These are phyloP conservation scores for Sporothrix humicola DNA, from an alignment of 2,329 filamentous ascomycete species.

Conservation along the genomic window DNA sequence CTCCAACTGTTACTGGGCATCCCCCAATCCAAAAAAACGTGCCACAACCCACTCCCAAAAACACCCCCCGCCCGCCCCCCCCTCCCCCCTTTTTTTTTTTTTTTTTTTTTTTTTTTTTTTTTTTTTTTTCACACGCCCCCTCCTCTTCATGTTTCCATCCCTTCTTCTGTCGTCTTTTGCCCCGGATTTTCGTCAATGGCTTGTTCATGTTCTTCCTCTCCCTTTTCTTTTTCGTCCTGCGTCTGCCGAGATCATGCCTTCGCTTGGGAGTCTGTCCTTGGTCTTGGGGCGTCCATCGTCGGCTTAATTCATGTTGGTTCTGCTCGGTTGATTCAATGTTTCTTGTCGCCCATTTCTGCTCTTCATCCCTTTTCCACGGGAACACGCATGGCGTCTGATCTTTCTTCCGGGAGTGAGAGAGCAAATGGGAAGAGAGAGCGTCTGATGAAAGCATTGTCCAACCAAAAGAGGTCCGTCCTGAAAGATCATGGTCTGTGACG, in stretches of 20 bases:
- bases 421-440: too few species aligned
- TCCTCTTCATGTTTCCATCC: conserved; percentile 16
- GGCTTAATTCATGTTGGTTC: neutral
- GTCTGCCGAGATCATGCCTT: conserved; percentile 16
- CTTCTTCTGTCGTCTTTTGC: conserved; percentile 15
- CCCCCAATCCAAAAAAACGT: too few species aligned
- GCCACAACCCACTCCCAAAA: too few species aligned
- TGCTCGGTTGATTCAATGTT: neutral
- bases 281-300: neutral
- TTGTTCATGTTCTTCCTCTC: neutral
- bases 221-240: conserved; percentile 14
- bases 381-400: conserved; percentile 4
- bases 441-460: too few species aligned
- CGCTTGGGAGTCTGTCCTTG: neutral
- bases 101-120: too few species aligned
- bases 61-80: too few species aligned
- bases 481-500: neutral
- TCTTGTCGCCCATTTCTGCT: neutral
- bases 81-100: too few species aligned
- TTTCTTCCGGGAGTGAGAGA: neutral
- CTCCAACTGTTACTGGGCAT: too few species aligned
- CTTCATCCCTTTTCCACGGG: neutral
- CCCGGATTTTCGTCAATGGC: conserved; percentile 31
- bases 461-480: neutral
- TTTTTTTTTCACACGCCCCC: conserved; percentile 4